Conservation (phyloP, 176 grass and related monocot genomes). For the Avena atlantica region DNA sequence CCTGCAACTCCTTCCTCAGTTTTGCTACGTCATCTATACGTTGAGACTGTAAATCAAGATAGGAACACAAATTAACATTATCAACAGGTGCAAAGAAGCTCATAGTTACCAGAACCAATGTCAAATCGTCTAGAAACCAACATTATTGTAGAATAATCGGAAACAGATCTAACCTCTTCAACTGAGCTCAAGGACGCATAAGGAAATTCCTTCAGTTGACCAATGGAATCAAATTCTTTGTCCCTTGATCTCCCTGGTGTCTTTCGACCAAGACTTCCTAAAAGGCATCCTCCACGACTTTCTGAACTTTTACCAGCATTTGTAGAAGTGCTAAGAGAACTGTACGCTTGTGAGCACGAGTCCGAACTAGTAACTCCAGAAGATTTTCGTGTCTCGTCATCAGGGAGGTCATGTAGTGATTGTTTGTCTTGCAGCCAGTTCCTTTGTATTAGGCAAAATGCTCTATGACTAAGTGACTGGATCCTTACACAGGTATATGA, state of each 20-base stretch:
- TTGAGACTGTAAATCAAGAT: conserved; percentile 55
- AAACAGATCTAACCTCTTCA: conserved; percentile 48
- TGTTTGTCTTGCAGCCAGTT: conserved; percentile 52
- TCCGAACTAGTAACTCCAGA: conserved; percentile 33
- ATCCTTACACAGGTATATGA: conserved; percentile 32
- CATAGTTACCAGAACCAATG: conserved; percentile 13
- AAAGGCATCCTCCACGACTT: conserved; percentile 41
- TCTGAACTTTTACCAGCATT: conserved; percentile 58
- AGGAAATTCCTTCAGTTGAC: conserved; percentile 43
- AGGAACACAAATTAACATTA: conserved; percentile 38
- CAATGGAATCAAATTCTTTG: conserved; percentile 32
- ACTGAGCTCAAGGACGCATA: conserved; percentile 44
- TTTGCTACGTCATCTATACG: conserved; percentile 66
- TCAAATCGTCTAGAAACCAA: conserved; percentile 26
- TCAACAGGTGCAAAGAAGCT: conserved; percentile 1
- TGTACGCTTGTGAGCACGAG: conserved; percentile 29
- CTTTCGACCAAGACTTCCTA: conserved; percentile 45
- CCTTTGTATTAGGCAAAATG: conserved; percentile 53
- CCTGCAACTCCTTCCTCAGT: conserved; percentile 63
- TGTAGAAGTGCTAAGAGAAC: conserved; percentile 39
- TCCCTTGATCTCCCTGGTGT: conserved; percentile 42
- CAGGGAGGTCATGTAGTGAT: conserved; percentile 43
- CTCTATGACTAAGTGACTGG: conserved; percentile 59
- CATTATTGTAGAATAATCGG: conserved; percentile 24
- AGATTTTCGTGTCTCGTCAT: conserved; percentile 38